Conservation (phyloP, 1,284 basidiomycete genomes). For the Erythrobasidium hasegawianum region DNA sequence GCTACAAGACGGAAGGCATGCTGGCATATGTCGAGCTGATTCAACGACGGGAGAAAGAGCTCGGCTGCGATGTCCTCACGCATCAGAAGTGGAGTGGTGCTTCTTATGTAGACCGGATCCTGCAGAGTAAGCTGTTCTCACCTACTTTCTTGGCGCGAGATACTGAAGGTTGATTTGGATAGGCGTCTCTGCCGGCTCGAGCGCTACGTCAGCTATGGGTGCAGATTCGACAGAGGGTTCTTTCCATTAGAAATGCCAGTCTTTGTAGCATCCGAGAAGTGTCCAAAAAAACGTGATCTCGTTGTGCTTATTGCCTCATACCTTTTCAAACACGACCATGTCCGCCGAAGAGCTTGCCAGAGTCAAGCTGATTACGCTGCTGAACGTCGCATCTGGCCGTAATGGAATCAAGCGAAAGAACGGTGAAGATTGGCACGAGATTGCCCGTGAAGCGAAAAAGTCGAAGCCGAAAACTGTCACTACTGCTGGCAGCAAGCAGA, state of each 20-base stretch:
- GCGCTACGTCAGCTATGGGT: slow-evolving; percentile 72
- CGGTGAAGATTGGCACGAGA: slow-evolving; percentile 58
- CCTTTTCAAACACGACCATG: background rate
- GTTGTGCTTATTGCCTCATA: background rate
- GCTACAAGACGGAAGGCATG: slow-evolving; percentile 78
- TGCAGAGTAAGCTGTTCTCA: slow-evolving; percentile 54
- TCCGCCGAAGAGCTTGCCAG: slow-evolving; percentile 22
- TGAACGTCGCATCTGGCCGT: slow-evolving; percentile 63
- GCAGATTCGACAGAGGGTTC: slow-evolving; percentile 79
- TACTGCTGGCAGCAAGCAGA: slow-evolving; percentile 37
- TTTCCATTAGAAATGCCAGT: slow-evolving; percentile 51
- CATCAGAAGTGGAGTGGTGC: slow-evolving; percentile 91
- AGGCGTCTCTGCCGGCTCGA: slow-evolving; percentile 70
- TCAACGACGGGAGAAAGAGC: slow-evolving; percentile 80
- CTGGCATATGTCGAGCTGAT: slow-evolving; percentile 78
- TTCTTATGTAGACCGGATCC: slow-evolving; percentile 77
- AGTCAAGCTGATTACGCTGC: slow-evolving; percentile 74
- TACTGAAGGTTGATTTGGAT: slow-evolving; percentile 38
- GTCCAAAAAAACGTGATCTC: background rate
- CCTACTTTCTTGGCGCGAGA: slow-evolving; percentile 16
- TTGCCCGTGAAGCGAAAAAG: slow-evolving; percentile 50
- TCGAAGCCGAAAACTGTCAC: slow-evolving; percentile 47
- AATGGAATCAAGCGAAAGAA: slow-evolving; percentile 60
- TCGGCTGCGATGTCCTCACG: slow-evolving; percentile 86
- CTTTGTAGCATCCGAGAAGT: background rate